Evolutionary conservation across 331 rosid species (phyloP).

Genomic region (Ulmus americana): DNA sequence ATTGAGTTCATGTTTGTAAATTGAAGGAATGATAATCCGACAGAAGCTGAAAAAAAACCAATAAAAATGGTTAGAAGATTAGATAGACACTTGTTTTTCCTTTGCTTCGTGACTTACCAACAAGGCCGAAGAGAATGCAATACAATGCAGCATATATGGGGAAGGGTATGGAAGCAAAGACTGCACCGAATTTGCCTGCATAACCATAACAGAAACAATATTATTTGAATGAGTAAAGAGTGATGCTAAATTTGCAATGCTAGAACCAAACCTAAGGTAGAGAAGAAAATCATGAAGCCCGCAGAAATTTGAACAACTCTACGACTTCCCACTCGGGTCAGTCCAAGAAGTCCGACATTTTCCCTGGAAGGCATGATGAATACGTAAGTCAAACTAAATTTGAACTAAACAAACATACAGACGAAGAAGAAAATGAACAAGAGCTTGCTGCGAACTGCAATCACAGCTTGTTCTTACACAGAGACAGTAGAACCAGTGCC

Average conservation of each 20-base stretch:
- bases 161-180: slow-evolving; percentile 90
- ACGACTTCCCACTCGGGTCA: slow-evolving; percentile 94
- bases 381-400: slow-evolving; percentile 18
- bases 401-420: neutral
- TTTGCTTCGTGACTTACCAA: slow-evolving; percentile 47
- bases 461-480: slow-evolving; percentile 52
- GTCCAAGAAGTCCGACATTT: slow-evolving; percentile 94
- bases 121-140: slow-evolving; percentile 85
- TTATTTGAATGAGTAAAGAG: neutral
- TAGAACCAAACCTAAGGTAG: slow-evolving; percentile 59
- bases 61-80: slow-evolving; percentile 7
- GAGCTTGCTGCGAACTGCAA: slow-evolving; percentile 7
- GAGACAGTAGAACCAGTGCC: slow-evolving; percentile 87
- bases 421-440: slow-evolving; percentile 3
- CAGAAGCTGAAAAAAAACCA: slow-evolving; percentile 56
- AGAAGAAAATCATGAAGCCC: slow-evolving; percentile 93
- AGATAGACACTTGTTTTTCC: neutral
- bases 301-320: slow-evolving; percentile 93
- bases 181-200: slow-evolving; percentile 93
- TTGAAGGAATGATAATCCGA: slow-evolving; percentile 88
- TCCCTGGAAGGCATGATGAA: slow-evolving; percentile 48
- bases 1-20: slow-evolving; percentile 90
- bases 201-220: neutral
- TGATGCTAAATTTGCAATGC: slow-evolving; percentile 8
- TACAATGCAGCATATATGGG: slow-evolving; percentile 79